These are phyloP conservation scores for Pistacia atlantica DNA, from an alignment of 345 rosid species.

Conservation along the genomic window DNA sequence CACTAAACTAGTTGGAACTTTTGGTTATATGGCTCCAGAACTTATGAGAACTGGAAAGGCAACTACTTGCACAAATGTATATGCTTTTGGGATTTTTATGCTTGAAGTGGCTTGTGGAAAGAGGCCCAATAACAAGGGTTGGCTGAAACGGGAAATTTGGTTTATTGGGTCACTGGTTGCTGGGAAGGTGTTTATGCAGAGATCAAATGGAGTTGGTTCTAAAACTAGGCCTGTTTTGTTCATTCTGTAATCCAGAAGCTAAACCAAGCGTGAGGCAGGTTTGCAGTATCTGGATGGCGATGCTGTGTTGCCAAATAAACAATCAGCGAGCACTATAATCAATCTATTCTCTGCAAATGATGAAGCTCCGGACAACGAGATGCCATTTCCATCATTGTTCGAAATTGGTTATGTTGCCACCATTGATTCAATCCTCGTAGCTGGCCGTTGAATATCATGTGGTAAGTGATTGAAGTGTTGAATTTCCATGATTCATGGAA, in stretches of 20 bases:
- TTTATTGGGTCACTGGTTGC: constrained; percentile 32
- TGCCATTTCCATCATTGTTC: no score
- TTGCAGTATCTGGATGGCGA: constrained; percentile 41
- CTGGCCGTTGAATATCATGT: constrained; percentile 10
- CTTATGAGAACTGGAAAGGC: constrained; percentile 31
- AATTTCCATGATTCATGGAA: no score
- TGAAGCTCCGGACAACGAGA: background rate
- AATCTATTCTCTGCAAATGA: constrained; percentile 10
- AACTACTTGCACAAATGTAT: constrained; percentile 6
- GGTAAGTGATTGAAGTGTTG: no score
- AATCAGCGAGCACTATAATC: background rate
- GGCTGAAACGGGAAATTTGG: constrained; percentile 26
- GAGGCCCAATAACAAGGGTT: constrained; percentile 27
- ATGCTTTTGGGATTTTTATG: background rate
- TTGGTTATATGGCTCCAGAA: constrained; percentile 59
- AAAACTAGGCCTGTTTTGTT: constrained; percentile 40
- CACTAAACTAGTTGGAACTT: constrained; percentile 42
- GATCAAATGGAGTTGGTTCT: constrained; percentile 38
- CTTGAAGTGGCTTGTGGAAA: constrained; percentile 15
- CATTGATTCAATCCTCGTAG: constrained; percentile 28
- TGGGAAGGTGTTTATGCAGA: constrained; percentile 23
- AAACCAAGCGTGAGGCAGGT: constrained; percentile 25
- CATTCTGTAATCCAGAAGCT: constrained; percentile 10
- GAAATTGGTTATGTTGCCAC: background rate
- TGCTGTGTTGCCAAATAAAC: constrained; percentile 21